Evolutionary conservation across 345 rosid species (phyloP).

Genomic region (Citrus hindsii): DNA sequence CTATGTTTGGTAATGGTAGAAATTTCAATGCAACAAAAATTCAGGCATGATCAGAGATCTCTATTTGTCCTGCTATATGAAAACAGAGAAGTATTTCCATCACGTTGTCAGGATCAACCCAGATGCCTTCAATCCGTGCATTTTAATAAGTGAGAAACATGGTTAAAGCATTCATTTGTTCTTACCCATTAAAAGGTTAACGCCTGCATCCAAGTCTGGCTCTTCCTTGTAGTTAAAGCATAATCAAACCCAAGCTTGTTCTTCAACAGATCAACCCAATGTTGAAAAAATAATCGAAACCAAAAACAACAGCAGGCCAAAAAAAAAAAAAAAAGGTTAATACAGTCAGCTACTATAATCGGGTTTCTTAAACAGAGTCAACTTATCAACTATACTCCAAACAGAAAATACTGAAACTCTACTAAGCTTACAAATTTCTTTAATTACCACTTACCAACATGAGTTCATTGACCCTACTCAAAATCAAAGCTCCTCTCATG

Average conservation of each 20-base stretch:
- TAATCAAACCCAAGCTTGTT: conserved; percentile 34
- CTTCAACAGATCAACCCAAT: conserved; percentile 29
- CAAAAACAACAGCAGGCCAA: background rate
- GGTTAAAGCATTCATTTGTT: background rate
- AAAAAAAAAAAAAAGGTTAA: background rate
- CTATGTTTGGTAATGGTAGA: background rate
- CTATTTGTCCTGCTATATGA: background rate
- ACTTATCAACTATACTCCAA: too few species aligned
- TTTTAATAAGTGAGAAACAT: background rate
- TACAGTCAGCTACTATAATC: background rate
- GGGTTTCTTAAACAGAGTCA: background rate
- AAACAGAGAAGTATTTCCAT: background rate
- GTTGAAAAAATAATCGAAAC: too few species aligned
- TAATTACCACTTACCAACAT: too few species aligned
- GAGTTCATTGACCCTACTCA: too few species aligned
- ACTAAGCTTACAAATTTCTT: too few species aligned
- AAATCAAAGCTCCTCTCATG: too few species aligned
- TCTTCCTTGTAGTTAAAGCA: conserved; percentile 39
- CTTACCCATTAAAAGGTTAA: conserved; percentile 52
- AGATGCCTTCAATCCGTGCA: background rate
- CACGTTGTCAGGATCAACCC: background rate
- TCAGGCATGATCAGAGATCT: background rate
- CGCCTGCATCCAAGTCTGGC: conserved; percentile 2
- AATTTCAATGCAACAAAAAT: background rate
- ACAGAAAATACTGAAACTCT: too few species aligned